Evolutionary conservation across 768 basidiomycete genomes (phyloP), one percentile per base, ranked within the genome.

Genomic region (Termitomyces sp.): DNA sequence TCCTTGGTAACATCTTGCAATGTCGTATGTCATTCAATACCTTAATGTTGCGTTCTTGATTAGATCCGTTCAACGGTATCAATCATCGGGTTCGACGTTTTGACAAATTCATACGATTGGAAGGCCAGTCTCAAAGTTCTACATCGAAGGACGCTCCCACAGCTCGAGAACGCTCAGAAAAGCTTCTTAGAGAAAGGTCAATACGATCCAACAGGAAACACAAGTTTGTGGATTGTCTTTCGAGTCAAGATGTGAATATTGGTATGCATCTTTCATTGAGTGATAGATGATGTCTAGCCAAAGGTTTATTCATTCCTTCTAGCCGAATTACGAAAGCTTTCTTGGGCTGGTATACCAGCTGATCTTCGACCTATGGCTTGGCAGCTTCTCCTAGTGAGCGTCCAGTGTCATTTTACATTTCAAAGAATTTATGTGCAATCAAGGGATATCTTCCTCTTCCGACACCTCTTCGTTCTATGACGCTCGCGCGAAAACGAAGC

Each of bases 361-460:
- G 91, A 94, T 64, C 76, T 99, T 28, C 82, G 97, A 41, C 92
- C 94, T 0, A 82, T 97, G 67, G 90, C 88, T 26, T 99, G 97
- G 97, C 94, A 94, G 67, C 77, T 98, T 49, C 79, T 99, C 33
- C 84, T 98, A 40, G 94, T 96, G 67, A 63, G 90, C 77, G 24
- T 41, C 47, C 22, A 56, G 20, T 45, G 52, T 22, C 55, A 30
- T 43, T 64, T 26, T 30, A 6, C 11, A 54, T 14, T n/a, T 24
- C 22, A 46, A 24, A 18, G 57, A 16, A 49, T 36, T 54, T 52
- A n/a, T 60, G 38, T 35, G 47, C 59, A 24, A 48, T 35, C 40
- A 60, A 97, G 94, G 95, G 95, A 22, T 98, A 98, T 71, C 82
- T 97, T 28, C 96, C 97, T 1, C 76, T 96, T 16, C 88, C 93